Conservation (phyloP, 1,284 basidiomycete genomes). For the Exobasidium rhododendri region DNA sequence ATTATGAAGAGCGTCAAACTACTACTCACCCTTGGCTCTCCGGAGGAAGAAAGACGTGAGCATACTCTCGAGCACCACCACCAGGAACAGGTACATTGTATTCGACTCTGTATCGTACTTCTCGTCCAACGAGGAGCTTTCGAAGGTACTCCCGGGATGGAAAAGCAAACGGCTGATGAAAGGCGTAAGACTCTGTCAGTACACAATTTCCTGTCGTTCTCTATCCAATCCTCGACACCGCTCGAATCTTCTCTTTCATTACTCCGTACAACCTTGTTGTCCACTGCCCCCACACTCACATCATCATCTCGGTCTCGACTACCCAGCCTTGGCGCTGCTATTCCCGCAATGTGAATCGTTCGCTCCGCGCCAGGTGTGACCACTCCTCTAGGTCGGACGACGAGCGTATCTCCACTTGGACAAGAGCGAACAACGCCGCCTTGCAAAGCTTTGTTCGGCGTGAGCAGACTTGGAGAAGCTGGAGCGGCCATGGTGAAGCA, state of each 20-base stretch:
- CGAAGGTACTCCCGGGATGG: conserved; percentile 90
- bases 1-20: not conserved
- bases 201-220: too few relatives aligned
- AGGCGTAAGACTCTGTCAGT: too few relatives aligned
- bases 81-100: conserved; percentile 67
- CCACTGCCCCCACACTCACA: conserved; percentile 11
- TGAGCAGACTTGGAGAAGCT: not conserved
- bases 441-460: conserved; percentile 16
- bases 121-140: conserved; percentile 78
- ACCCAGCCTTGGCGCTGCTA: conserved; percentile 45
- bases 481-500: not conserved
- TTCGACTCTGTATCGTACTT: conserved; percentile 72
- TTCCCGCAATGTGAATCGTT: conserved; percentile 46
- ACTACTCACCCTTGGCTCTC: conserved; percentile 25
- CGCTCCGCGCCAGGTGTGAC: conserved; percentile 34
- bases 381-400: conserved; percentile 43
- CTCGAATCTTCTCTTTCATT: too few relatives aligned
- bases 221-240: not conserved
- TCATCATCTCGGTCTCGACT: conserved; percentile 48
- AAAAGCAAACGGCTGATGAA: conserved; percentile 76
- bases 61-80: conserved; percentile 48
- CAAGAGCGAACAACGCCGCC: conserved; percentile 47
- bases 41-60: conserved; percentile 46
- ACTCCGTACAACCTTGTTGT: too few relatives aligned
- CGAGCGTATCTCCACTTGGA: conserved; percentile 43